Base-by-base conservation (phyloP, 2,329 filamentous ascomycete species). In the Diaporthe aspalathi region DNA sequence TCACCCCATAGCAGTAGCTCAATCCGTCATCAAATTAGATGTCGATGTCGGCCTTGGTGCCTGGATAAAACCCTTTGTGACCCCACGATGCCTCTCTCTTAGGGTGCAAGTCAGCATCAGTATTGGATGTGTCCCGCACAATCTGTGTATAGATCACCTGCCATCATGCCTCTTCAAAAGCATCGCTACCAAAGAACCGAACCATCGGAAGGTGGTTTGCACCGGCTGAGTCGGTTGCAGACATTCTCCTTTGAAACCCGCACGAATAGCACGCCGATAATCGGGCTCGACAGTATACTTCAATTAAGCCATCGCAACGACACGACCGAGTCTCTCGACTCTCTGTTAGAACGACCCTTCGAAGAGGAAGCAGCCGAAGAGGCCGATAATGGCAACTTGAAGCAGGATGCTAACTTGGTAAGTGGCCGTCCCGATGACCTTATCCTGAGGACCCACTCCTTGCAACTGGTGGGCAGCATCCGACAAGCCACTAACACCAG, bases 231-330 rank as follows among this genome's bases (percentile, higher is more conserved):
- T 65, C 43, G 43, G 7, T 50, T 65, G n/a, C 60, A 65, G 60
- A 65, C 60, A 14, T 65, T 65, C 20, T 65, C 60, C 5, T 65
- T 65, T 20, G 60, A 65, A 16, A 50, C 27, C 29, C 60, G 60
- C n/a, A 50, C 60, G 22, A 50, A 65, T 6, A 65, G 60, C 60
- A 65, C 60, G 1, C 60, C 60, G 20, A 65, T 65, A 4, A 50
- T 65, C 29, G 17, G 45, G 8, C 45, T 65, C 7, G 60, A 65
- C 20, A 65, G 60, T 50, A 17, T 65, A 8, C 29, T 65, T 24
- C 45, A 45, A 4, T n/a, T 65, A 22, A 38, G 50, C 24, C 60
- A 50, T 65, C 16, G 16, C 2, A 65, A 65, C 29, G 22, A 50
- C 20, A 20, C 60, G 12, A 65, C 45, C 3, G 60, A 65, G 27